Evolutionary conservation across 2,329 filamentous ascomycete species (phyloP), one percentile per base, ranked within the genome.

Genomic region (Curvularia sp.): DNA sequence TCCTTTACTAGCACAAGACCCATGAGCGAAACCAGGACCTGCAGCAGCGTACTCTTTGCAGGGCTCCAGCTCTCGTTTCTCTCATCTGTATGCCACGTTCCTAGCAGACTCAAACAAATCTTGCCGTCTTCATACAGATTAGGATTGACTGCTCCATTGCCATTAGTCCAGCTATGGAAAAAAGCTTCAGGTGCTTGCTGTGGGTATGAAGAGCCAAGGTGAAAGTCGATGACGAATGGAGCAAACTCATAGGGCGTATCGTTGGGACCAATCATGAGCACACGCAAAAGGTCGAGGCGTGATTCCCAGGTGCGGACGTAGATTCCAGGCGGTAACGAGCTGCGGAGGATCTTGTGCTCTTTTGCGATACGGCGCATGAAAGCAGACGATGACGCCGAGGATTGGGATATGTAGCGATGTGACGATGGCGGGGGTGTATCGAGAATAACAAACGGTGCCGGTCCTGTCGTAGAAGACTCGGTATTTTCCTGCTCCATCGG

Each of bases 51-150:
- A 56, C 83, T 84, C 53, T 81, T 80, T 0, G 74, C 73, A 1
- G 82, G 73, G 23, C 76, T 82, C 86, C 86, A 88, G 34, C 73
- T 78, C 68, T 87, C 85, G 36, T 80, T 80, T 3, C 80, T 74
- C 60, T 81, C 75, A 54, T 82, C 78, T 0, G 82, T 79, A 52
- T 84, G 81, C 86, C 86, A 88, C 2, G 86, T 88, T 12, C 84
- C 85, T 4, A 88, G 73, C 21, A 88, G 70, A 60, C 81, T 84
- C 15, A 88, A 74, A 64, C 86, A 88, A 30, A 88, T 86, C 66
- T 84, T 86, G 23, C 86, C 85, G 59, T 87, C 82, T 63, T 87
- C 85, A 69, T 87, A 87, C 1, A 88, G 72, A 63, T 88, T 88
- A 0, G 86, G 86, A 61, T 88, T 88, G 23, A 87, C 77, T n/a